A percentile compares a stretch with the other conserved stretches of the same genome.
These are phyloP conservation scores for Candida verbasci DNA, from an alignment of 805 yeast species.

Conservation along the genomic window DNA sequence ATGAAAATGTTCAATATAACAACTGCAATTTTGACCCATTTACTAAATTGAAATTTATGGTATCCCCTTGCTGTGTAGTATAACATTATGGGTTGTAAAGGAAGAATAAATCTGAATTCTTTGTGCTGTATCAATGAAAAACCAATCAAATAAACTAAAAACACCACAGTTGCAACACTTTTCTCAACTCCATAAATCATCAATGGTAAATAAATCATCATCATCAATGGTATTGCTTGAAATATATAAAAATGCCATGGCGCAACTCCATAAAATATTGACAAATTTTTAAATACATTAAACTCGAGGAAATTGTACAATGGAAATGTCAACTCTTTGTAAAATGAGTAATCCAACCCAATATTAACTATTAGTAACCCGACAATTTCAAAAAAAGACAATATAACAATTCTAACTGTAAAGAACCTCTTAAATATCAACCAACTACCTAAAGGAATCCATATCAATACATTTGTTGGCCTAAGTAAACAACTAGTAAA, in stretches of 20 bases:
- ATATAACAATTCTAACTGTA: constrained; percentile 16
- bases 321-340: constrained; percentile 56
- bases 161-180: neutral
- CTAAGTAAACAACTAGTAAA: constrained; percentile 61
- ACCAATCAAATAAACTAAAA: constrained; percentile 40
- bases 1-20: constrained; percentile 34
- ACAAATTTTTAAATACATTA: constrained; percentile 67
- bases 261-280: constrained; percentile 80
- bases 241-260: constrained; percentile 80
- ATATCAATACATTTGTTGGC: constrained; percentile 78
- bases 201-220: constrained; percentile 64
- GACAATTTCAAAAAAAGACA: constrained; percentile 14
- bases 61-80: constrained; percentile 22
- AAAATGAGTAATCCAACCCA: constrained; percentile 56
- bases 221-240: constrained; percentile 78
- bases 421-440: constrained; percentile 10
- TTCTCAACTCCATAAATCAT: constrained; percentile 25
- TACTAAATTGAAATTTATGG: neutral
- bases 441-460: constrained; percentile 59
- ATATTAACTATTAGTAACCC: constrained; percentile 34
- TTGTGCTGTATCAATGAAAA: constrained; percentile 77
- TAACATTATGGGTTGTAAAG: constrained; percentile 70
- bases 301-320: constrained; percentile 66
- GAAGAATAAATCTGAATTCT: constrained; percentile 87
- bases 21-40: constrained; percentile 12